Evolutionary conservation across 2,329 filamentous ascomycete species (phyloP).

Genomic region (Plenodomus biglobosus): DNA sequence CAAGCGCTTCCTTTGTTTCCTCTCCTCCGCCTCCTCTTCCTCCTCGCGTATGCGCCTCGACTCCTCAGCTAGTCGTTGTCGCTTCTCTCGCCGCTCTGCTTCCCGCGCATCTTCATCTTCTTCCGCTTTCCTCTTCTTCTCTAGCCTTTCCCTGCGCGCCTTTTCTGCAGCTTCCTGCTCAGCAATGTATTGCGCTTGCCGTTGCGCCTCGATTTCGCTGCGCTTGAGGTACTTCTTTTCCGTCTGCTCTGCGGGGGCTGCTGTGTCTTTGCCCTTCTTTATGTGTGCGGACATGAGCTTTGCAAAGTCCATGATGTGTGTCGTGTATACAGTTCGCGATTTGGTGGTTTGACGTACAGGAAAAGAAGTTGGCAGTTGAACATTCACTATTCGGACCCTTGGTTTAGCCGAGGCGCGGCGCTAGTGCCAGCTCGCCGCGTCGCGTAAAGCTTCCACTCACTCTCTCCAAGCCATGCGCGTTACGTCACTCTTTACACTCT

Average conservation of each 20-base stretch:
- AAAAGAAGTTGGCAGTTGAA: slow-evolving; percentile 5
- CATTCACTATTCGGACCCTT: slow-evolving; percentile 9
- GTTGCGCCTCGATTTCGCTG: slow-evolving; percentile 80
- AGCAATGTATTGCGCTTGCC: slow-evolving; percentile 75
- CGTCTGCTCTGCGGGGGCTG: slow-evolving; percentile 36
- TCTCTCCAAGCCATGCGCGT: not conserved
- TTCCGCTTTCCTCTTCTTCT: slow-evolving; percentile 84
- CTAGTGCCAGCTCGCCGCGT: slow-evolving; percentile 26
- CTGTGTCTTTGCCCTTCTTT: slow-evolving; percentile 68
- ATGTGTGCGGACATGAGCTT: slow-evolving; percentile 92
- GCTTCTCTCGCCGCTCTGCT: slow-evolving; percentile 76
- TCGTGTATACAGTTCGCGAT: not conserved
- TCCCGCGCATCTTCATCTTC: slow-evolving; percentile 77
- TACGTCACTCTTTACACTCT: not conserved
- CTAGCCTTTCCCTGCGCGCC: slow-evolving; percentile 68
- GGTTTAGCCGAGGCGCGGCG: slow-evolving; percentile 14
- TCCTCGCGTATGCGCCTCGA: slow-evolving; percentile 69
- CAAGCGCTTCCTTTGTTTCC: slow-evolving; percentile 69
- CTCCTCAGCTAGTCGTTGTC: slow-evolving; percentile 77
- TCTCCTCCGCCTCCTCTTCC: slow-evolving; percentile 72
- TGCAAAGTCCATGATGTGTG: slow-evolving; percentile 81
- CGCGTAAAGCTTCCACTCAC: slow-evolving; percentile 9
- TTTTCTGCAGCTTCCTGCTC: slow-evolving; percentile 76
- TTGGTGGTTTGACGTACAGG: not conserved
- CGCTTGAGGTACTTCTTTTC: slow-evolving; percentile 76